Conservation (phyloP, 2,329 filamentous ascomycete species). For the Zelopaecilomyces penicillatus region DNA sequence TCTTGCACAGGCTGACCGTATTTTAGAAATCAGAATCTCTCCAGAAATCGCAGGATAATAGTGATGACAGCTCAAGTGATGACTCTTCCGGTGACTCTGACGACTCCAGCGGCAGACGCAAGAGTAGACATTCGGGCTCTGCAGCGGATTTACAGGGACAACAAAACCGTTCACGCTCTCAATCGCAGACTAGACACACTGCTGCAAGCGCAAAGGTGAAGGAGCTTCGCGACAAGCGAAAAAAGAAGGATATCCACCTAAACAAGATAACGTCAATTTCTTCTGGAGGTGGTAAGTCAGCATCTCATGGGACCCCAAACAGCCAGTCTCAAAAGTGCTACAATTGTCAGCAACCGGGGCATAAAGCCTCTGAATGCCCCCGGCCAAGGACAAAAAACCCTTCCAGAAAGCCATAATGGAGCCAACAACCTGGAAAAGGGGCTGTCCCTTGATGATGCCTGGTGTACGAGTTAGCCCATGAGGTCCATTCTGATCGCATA, state of each 20-base stretch:
- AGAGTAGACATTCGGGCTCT: slow-evolving; percentile 18
- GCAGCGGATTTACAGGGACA: slow-evolving; percentile 10
- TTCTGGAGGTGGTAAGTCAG: slow-evolving; percentile 19
- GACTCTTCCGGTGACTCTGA: slow-evolving; percentile 18
- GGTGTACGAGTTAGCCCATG: too few species aligned
- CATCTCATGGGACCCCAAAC: slow-evolving; percentile 12
- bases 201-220: slow-evolving; percentile 26
- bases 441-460: too few species aligned
- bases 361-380: slow-evolving; percentile 50
- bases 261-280: slow-evolving; percentile 57
- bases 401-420: too few species aligned
- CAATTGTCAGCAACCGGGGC: slow-evolving; percentile 53
- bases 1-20: slow-evolving; percentile 3
- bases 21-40: not conserved
- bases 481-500: too few species aligned
- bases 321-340: slow-evolving; percentile 40
- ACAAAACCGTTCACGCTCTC: slow-evolving; percentile 24
- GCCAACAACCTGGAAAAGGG: too few species aligned
- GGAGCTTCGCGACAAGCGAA: slow-evolving; percentile 49
- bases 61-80: slow-evolving; percentile 17
- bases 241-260: slow-evolving; percentile 59
- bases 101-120: slow-evolving; percentile 16
- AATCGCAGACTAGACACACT: slow-evolving; percentile 20
- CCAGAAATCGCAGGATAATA: not conserved
- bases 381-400: slow-evolving; percentile 11